Conservation (phyloP, 1,284 basidiomycete species). For the Irpex rosettiformis region DNA sequence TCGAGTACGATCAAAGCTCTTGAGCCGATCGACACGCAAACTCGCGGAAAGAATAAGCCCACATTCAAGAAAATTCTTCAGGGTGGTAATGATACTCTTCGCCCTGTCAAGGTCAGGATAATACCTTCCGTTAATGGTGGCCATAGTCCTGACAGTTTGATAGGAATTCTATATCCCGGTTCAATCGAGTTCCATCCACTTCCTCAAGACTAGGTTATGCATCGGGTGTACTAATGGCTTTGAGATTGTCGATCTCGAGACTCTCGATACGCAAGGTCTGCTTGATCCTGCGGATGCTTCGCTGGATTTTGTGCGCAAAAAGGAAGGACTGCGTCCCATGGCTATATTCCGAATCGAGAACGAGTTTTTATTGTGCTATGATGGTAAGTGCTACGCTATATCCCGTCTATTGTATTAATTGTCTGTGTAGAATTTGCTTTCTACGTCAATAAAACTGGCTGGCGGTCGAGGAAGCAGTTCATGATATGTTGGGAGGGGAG, state of each 20-base stretch:
- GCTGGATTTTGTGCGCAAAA: conserved; percentile 91
- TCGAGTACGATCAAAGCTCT: conserved; percentile 98
- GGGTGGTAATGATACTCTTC: conserved; percentile 92
- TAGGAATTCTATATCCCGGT: conserved; percentile 99
- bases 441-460: conserved; percentile 97
- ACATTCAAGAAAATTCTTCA: conserved; percentile 94
- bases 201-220: conserved; percentile 96
- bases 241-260: conserved; percentile 98
- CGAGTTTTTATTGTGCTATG: conserved; percentile 97
- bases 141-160: conserved; percentile 13
- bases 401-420: conserved; percentile 4
- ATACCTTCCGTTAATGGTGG: conserved; percentile 1
- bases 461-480: conserved; percentile 87
- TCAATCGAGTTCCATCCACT: conserved; percentile 95
- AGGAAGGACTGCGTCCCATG: conserved; percentile 85
- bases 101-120: conserved; percentile 80
- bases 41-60: conserved; percentile 82
- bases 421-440: conserved; percentile 86
- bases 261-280: conserved; percentile 93
- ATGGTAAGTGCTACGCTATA: conserved; percentile 56
- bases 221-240: conserved; percentile 99
- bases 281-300: conserved; percentile 91
- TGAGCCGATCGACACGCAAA: conserved; percentile 91
- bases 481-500: conserved; percentile 97
- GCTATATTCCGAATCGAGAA: conserved; percentile 97